Percentiles rank a stretch among this genome's conserved stretches.
phyloP scores from a whole-genome alignment of 805 yeast genomes.

The Cyberlindnera maritima region DNA sequence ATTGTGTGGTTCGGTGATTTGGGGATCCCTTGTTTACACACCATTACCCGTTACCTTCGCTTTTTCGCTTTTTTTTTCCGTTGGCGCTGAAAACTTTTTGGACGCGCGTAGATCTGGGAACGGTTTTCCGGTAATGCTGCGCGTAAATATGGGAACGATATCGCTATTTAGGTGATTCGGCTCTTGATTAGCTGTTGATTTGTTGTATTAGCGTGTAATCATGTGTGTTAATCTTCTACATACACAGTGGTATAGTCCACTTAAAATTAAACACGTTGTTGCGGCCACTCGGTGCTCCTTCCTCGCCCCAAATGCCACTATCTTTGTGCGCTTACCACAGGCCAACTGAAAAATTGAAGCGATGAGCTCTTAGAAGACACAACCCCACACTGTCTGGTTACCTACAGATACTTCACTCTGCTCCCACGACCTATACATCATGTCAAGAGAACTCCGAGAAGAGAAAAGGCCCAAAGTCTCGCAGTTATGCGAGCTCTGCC shows the following conservation, averaged over 20 bases:
- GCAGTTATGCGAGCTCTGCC: constrained; percentile 80
- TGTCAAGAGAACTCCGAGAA: not conserved
- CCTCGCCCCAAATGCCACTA: not conserved
- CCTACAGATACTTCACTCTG: not conserved
- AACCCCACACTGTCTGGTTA: not conserved
- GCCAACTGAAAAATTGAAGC: not conserved
- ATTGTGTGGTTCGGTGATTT: constrained; percentile 35
- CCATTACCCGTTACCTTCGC: not conserved
- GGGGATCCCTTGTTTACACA: not conserved
- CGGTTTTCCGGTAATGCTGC: not conserved
- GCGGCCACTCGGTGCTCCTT: not conserved
- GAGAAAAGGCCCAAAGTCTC: constrained; percentile 30
- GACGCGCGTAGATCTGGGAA: constrained; percentile 15
- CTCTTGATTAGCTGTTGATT: not conserved
- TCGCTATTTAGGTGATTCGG: not conserved
- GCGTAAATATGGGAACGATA: constrained; percentile 17
- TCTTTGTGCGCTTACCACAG: not conserved
- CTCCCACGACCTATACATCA: too few relatives aligned
- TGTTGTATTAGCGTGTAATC: not conserved
- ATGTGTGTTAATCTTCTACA: not conserved
- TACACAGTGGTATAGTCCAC: not conserved
- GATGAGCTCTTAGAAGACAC: not conserved
- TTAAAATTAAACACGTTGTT: not conserved
- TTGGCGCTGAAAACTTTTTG: constrained; percentile 15
- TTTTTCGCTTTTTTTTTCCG: constrained; percentile 21